phyloP scores from a whole-genome alignment of 345 rosid genomes.

The Populus euphratica region DNA sequence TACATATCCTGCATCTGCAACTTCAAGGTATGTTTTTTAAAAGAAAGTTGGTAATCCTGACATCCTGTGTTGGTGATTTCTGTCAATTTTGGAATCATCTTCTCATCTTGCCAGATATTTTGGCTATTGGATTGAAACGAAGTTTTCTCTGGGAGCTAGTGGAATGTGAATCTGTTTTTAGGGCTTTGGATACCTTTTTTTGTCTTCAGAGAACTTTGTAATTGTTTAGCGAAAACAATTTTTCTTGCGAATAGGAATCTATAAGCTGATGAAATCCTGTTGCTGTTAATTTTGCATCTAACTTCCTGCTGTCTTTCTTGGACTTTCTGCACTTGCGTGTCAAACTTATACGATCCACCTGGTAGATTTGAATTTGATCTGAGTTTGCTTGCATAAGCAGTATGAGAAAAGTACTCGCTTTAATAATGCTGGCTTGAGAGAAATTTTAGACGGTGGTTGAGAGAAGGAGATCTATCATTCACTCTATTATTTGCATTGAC shows the following conservation, averaged over 20 bases:
- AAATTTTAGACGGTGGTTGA: neutral
- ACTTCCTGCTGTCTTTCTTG: neutral
- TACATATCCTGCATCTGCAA: slow-evolving; percentile 14
- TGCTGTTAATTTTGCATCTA: neutral
- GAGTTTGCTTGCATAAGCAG: slow-evolving; percentile 16
- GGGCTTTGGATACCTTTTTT: neutral
- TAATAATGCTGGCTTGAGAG: neutral
- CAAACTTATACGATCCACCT: neutral
- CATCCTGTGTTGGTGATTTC: neutral
- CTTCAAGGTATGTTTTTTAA: neutral
- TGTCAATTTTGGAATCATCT: neutral
- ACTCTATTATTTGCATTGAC: neutral
- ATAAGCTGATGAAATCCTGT: neutral
- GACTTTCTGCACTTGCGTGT: neutral
- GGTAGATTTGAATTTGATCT: slow-evolving; percentile 10
- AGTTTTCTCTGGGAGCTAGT: neutral
- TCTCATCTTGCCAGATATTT: neutral
- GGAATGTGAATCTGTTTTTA: slow-evolving; percentile 6
- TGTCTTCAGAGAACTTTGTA: neutral
- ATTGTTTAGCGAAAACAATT: neutral
- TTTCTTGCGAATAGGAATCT: neutral
- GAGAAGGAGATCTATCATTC: slow-evolving; percentile 12
- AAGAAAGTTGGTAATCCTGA: neutral
- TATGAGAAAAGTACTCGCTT: neutral
- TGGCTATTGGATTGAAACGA: neutral